A percentile compares a stretch with the other conserved stretches of the same genome.
phyloP scores from a whole-genome alignment of 2,329 filamentous ascomycete genomes.

The Sodiomyces alkalinus region DNA sequence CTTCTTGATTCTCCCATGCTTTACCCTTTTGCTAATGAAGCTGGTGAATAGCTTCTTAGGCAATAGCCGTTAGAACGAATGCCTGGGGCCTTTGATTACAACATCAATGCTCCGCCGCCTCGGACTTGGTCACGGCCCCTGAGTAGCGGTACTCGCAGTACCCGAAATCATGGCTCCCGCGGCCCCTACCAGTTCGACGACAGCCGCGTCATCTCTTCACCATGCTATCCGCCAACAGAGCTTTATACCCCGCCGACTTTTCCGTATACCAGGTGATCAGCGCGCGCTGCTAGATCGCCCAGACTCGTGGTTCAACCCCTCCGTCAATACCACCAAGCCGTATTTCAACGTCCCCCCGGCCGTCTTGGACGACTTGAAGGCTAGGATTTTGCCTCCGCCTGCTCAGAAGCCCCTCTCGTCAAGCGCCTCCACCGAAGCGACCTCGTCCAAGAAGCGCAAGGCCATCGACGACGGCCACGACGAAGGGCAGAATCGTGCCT shows the following conservation, averaged over 20 bases:
- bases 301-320: conserved; percentile 20
- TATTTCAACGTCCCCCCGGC: conserved; percentile 18
- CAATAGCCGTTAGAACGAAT: too few relatives aligned
- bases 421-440: neutral
- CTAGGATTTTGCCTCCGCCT: conserved; percentile 5
- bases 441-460: neutral
- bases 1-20: too few relatives aligned
- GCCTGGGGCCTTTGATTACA: too few relatives aligned
- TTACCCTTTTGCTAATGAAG: too few relatives aligned
- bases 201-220: neutral
- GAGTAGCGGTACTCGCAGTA: too few relatives aligned
- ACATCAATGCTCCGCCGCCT: too few relatives aligned
- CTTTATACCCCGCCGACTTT: conserved; percentile 12
- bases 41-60: too few relatives aligned
- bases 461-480: too few relatives aligned
- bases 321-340: conserved; percentile 11
- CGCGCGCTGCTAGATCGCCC: conserved; percentile 17
- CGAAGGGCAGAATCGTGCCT: too few relatives aligned
- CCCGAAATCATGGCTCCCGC: neutral
- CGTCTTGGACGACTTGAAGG: conserved; percentile 17
- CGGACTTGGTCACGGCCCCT: too few relatives aligned
- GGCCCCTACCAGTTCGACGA: neutral
- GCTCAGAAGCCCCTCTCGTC: conserved; percentile 4
- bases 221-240: neutral
- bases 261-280: conserved; percentile 23